A percentile compares a stretch with the other conserved stretches of the same genome.
Conservation (phyloP, 2,329 filamentous ascomycete species). For the Celoporthe dispersa region DNA sequence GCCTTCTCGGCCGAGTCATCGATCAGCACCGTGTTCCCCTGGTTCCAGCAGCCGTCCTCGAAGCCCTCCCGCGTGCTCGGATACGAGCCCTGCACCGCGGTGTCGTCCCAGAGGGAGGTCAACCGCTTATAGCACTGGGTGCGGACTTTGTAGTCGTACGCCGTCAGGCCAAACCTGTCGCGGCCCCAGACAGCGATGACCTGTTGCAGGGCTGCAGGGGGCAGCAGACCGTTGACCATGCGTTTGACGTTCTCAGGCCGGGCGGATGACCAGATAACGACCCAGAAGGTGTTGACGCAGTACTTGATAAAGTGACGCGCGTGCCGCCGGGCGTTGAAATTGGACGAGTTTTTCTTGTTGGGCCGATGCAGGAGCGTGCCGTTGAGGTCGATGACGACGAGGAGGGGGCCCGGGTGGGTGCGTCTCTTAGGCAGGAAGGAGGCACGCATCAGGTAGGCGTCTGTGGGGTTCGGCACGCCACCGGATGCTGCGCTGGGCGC, state of each 20-base stretch:
- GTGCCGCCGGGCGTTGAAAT: conserved; percentile 69
- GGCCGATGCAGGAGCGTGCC: conserved; percentile 83
- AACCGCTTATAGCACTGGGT: conserved; percentile 92
- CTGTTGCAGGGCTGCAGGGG: conserved; percentile 51
- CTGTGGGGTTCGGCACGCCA: conserved; percentile 64
- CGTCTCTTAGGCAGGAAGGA: conserved; percentile 47
- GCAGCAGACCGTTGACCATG: conserved; percentile 71
- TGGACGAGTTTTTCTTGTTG: conserved; percentile 49
- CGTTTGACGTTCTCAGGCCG: conserved; percentile 70
- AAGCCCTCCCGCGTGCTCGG: conserved; percentile 41
- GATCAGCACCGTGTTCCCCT: conserved; percentile 85
- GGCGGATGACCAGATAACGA: conserved; percentile 93
- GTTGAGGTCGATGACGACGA: conserved; percentile 91
- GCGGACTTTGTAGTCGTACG: conserved; percentile 66
- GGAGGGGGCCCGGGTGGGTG: conserved; percentile 61
- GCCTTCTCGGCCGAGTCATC: conserved; percentile 87
- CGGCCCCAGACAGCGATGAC: conserved; percentile 79
- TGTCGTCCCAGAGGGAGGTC: conserved; percentile 68
- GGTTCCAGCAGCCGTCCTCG: conserved; percentile 64
- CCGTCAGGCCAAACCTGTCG: conserved; percentile 71
- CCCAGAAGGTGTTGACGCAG: conserved; percentile 73
- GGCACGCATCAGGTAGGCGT: conserved; percentile 64
- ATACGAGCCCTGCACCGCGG: conserved; percentile 47
- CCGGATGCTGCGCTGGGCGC: conserved; percentile 51
- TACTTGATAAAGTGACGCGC: conserved; percentile 73